A percentile compares a stretch with the other conserved stretches of the same genome.
phyloP scores from a whole-genome alignment of 1,139 yeast genomes.

The Hansenula sp. region DNA sequence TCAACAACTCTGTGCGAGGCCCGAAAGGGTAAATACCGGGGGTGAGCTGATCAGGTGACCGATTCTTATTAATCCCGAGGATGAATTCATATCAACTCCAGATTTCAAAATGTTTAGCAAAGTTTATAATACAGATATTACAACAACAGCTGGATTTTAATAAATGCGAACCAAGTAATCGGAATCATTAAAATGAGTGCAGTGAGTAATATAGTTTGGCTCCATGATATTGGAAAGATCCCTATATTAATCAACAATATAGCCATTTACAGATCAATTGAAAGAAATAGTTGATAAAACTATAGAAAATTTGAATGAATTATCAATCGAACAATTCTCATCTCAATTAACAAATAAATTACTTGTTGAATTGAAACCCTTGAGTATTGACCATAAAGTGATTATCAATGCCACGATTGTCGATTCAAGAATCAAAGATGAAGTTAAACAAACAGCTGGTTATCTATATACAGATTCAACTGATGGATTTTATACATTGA shows the following conservation, averaged over 20 bases:
- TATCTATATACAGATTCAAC: constrained; percentile 7
- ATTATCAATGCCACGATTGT: constrained; percentile 6
- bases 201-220: too few species aligned
- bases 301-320: background rate
- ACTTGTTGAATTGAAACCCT: background rate
- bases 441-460: constrained; percentile 9
- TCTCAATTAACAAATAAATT: background rate
- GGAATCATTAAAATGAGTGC: too few species aligned
- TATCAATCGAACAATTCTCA: background rate
- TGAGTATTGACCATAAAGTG: constrained; percentile 8
- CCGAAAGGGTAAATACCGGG: too few species aligned
- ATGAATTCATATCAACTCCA: too few species aligned
- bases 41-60: too few species aligned
- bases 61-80: too few species aligned
- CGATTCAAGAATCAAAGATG: background rate
- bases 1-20: too few species aligned
- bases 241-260: background rate
- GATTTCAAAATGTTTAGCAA: too few species aligned
- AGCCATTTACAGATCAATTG: constrained; percentile 2
- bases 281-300: background rate
- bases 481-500: constrained; percentile 9
- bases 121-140: too few species aligned
- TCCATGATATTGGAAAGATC: background rate
- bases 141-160: too few species aligned
- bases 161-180: too few species aligned